phyloP scores from a whole-genome alignment of 331 rosid genomes.

The Saraca asoca region DNA sequence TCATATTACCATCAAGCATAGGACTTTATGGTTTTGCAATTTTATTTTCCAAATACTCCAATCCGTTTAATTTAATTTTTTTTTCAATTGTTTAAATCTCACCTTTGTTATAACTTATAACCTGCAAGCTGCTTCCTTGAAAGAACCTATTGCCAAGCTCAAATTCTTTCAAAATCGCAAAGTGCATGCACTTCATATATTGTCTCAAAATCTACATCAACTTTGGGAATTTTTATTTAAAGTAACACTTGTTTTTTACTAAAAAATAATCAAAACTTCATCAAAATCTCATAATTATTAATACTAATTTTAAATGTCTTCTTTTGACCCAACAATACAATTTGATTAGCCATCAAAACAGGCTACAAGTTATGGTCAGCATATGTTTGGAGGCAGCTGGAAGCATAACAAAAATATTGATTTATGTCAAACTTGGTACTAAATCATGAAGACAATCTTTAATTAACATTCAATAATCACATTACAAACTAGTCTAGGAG shows the following conservation, averaged over 20 bases:
- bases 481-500: background rate
- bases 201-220: background rate
- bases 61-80: constrained; percentile 1
- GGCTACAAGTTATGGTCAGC: background rate
- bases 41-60: too few species aligned
- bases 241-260: constrained; percentile 13
- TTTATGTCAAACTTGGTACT: constrained; percentile 26
- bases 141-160: constrained; percentile 3
- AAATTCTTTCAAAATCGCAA: background rate
- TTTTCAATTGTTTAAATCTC: constrained; percentile 4
- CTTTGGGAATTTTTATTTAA: background rate
- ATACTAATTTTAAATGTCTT: constrained; percentile 23
- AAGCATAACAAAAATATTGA: constrained; percentile 8
- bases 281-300: background rate
- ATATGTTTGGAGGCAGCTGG: constrained; percentile 20
- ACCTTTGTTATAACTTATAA: constrained; percentile 1
- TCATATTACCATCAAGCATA: too few species aligned
- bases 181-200: background rate
- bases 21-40: too few species aligned
- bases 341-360: constrained; percentile 18
- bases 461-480: constrained; percentile 26
- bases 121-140: constrained; percentile 32
- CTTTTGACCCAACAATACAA: constrained; percentile 13
- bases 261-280: constrained; percentile 5
- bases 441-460: constrained; percentile 9